Evolutionary conservation across 2,329 filamentous ascomycete species (phyloP), one percentile per base, ranked within the genome.

Genomic region (Cladosporium sp.): DNA sequence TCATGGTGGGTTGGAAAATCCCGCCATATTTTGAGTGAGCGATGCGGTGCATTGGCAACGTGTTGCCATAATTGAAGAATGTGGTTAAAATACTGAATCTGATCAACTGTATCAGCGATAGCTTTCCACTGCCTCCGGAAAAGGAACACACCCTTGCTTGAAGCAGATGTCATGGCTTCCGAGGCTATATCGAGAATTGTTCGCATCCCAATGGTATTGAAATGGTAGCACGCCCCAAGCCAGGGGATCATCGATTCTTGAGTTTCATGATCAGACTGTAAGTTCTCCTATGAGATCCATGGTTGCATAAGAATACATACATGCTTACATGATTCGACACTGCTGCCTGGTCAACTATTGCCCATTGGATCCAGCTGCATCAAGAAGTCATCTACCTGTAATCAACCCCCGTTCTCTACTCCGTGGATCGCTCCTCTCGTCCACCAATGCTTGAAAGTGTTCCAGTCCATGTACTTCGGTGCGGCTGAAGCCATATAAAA

Each of bases 101-200:
- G 36, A n/a, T 12, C 17, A 9, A 8, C 3, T 2, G 42, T 24
- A 22, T 45, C 17, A 45, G 42, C 42, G 24, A 15, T 3, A 28
- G 42, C n/a, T 8, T 22, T 13, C 15, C 2, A n/a, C n/a, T 28
- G 6, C 8, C 17, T 15, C 4, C 2, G 10, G 28, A 9, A 17
- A 5, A 13, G 12, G n/a, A 9, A 65, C 78, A 61, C 76, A 94
- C 90, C 84, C 87, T 70, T 90, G 93, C 67, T 87, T 87, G 73
- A 95, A 99, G 75, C 92, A 97, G 60, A 99, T 92, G 73, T 99
- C 94, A 72, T 97, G 90, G 67, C 91, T 95, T 22, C 90, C 94
- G 56, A 99, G 82, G 9, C 87, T 85, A 91, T 92, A 97, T 71
- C 94, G 85, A 68, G 91, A 80, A 70, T 92, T 94, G 57, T 82